phyloP scores from a whole-genome alignment of 2,329 filamentous ascomycete species.

The Penicillium sp. region DNA sequence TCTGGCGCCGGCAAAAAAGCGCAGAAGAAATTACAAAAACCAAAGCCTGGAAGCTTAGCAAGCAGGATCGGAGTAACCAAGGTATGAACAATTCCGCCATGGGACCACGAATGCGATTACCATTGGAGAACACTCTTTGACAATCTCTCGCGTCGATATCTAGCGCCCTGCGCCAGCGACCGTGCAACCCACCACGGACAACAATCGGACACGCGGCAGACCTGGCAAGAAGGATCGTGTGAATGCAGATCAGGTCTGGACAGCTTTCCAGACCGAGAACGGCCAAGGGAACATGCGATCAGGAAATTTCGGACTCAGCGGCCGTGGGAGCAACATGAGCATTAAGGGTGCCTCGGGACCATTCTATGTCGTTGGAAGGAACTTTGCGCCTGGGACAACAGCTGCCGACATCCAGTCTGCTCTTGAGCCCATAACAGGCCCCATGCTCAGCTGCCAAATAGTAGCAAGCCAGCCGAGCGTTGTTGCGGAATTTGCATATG shows the following conservation, averaged over 20 bases:
- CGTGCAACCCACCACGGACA: slow-evolving; percentile 34
- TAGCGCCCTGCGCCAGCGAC: slow-evolving; percentile 43
- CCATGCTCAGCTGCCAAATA: slow-evolving; percentile 54
- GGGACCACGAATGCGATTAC: neutral
- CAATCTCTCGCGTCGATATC: neutral
- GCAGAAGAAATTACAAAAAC: slow-evolving; percentile 33
- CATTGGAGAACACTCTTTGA: neutral
- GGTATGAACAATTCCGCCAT: slow-evolving; percentile 31
- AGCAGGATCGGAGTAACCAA: slow-evolving; percentile 60
- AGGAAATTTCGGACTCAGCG: slow-evolving; percentile 18
- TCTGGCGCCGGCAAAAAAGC: slow-evolving; percentile 14
- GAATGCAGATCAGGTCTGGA: slow-evolving; percentile 32
- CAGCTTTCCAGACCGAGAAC: slow-evolving; percentile 28
- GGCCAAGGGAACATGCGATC: slow-evolving; percentile 31
- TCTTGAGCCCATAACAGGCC: slow-evolving; percentile 52
- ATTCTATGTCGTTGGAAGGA: slow-evolving; percentile 58
- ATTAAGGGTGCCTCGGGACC: slow-evolving; percentile 56
- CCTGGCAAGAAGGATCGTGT: slow-evolving; percentile 31
- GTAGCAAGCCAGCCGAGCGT: slow-evolving; percentile 54
- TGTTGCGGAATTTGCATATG: slow-evolving; percentile 59
- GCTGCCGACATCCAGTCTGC: slow-evolving; percentile 64
- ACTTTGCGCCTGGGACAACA: slow-evolving; percentile 65
- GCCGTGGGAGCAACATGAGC: slow-evolving; percentile 39
- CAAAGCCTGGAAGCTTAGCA: slow-evolving; percentile 51
- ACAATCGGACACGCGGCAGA: slow-evolving; percentile 21